Evolutionary conservation across 345 rosid species (phyloP).

Genomic region (Sisymbrium altissimum): DNA sequence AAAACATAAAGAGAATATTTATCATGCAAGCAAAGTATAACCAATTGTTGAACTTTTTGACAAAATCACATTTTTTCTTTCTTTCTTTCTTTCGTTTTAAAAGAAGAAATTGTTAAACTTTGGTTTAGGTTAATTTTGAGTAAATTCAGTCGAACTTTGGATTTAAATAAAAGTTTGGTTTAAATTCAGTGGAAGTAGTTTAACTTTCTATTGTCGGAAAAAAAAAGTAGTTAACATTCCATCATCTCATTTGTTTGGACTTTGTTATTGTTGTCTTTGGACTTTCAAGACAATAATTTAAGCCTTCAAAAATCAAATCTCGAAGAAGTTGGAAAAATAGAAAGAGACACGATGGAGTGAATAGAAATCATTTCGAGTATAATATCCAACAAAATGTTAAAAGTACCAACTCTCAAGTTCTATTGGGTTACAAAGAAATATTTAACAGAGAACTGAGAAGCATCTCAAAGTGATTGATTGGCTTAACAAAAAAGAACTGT

Average conservation of each 20-base stretch:
- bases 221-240: neutral
- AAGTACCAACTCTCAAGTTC: neutral
- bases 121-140: neutral
- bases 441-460: neutral
- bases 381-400: neutral
- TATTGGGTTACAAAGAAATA: neutral
- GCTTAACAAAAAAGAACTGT: neutral
- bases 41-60: neutral
- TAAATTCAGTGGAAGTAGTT: neutral
- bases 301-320: neutral
- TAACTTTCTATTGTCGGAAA: neutral
- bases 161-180: too few relatives aligned
- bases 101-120: neutral
- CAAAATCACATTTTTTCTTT: slow-evolving; percentile 7
- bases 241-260: neutral
- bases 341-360: neutral
- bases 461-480: neutral
- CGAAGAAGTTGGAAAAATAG: neutral
- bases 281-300: neutral
- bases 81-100: neutral
- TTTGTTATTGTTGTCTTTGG: neutral
- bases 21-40: slow-evolving; percentile 24
- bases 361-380: neutral
- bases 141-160: too few relatives aligned
- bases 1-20: neutral